Conservation (phyloP, 352 stramenopile genomes). For the Phytophthora sansomeana region DNA sequence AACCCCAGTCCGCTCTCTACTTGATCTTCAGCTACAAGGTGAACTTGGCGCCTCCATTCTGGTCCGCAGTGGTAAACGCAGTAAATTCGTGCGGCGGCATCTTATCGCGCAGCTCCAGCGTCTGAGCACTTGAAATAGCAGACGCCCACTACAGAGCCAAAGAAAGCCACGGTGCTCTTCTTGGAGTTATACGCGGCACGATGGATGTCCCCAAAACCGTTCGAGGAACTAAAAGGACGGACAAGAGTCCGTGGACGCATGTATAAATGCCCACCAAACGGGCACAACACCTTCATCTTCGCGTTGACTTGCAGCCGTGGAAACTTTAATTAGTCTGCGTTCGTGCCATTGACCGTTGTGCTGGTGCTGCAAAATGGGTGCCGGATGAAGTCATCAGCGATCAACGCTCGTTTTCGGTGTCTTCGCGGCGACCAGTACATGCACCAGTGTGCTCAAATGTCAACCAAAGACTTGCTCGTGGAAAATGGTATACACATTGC, state of each 20-base stretch:
- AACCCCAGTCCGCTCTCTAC: too few species aligned
- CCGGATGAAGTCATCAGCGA: not conserved
- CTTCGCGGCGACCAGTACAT: too few species aligned
- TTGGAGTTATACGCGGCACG: not conserved
- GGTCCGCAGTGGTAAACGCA: constrained; percentile 12
- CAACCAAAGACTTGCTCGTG: not conserved
- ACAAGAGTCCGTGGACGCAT: constrained; percentile 8
- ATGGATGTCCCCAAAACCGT: constrained; percentile 5
- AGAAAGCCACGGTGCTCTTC: constrained; percentile 7
- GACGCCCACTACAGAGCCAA: constrained; percentile 5
- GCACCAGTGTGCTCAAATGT: too few species aligned
- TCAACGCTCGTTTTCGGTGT: constrained; percentile 1
- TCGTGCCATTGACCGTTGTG: not conserved
- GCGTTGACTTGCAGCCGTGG: not conserved
- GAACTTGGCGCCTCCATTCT: constrained; percentile 23
- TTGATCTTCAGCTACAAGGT: constrained; percentile 5
- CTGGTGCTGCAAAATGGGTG: not conserved
- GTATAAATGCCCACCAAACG: not conserved
- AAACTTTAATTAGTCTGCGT: constrained; percentile 13
- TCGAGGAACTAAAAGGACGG: constrained; percentile 11
- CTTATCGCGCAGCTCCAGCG: too few species aligned
- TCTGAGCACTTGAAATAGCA: constrained; percentile 34
- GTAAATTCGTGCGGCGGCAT: constrained; percentile 12
- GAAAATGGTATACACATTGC: constrained; percentile 20
- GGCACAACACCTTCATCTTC: not conserved